Evolutionary conservation across 495 filamentous ascomycete species (phyloP).

Genomic region (Penicillium goetzii): DNA sequence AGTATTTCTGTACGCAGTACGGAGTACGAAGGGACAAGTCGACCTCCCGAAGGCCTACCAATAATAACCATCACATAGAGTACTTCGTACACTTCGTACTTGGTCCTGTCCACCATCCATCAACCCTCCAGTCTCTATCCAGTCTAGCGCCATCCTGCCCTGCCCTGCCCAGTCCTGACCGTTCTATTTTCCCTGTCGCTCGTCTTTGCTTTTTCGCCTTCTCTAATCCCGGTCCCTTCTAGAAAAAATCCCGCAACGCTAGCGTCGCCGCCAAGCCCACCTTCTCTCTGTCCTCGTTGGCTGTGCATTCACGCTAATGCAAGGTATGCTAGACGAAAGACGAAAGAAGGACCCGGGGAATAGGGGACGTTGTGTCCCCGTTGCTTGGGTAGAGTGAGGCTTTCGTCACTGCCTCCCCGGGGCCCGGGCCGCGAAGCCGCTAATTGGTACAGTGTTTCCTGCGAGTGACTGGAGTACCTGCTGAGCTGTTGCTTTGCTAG

Average conservation of each 20-base stretch:
- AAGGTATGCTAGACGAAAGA: background rate
- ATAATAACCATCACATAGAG: background rate
- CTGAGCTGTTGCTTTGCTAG: background rate
- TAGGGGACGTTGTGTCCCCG: background rate
- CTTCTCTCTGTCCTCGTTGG: background rate
- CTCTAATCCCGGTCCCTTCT: constrained; percentile 22
- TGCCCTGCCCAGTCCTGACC: background rate
- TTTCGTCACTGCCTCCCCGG: constrained; percentile 13
- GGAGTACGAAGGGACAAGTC: background rate
- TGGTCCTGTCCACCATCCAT: too few relatives aligned
- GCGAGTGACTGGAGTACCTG: background rate
- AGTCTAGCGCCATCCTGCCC: background rate
- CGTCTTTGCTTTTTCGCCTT: constrained; percentile 8
- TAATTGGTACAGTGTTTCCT: too few relatives aligned
- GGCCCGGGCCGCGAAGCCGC: background rate
- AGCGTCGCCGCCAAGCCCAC: constrained; percentile 11
- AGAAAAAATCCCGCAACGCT: constrained; percentile 32
- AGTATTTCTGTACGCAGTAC: background rate
- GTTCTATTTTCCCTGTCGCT: background rate
- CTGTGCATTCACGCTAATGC: constrained; percentile 5
- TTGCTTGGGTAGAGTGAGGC: constrained; percentile 7
- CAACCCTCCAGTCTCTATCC: background rate
- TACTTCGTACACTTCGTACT: too few relatives aligned
- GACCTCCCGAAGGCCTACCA: background rate
- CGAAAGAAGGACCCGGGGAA: background rate